phyloP scores from a whole-genome alignment of 2,329 filamentous ascomycete species.

The Blumeria hordei region DNA sequence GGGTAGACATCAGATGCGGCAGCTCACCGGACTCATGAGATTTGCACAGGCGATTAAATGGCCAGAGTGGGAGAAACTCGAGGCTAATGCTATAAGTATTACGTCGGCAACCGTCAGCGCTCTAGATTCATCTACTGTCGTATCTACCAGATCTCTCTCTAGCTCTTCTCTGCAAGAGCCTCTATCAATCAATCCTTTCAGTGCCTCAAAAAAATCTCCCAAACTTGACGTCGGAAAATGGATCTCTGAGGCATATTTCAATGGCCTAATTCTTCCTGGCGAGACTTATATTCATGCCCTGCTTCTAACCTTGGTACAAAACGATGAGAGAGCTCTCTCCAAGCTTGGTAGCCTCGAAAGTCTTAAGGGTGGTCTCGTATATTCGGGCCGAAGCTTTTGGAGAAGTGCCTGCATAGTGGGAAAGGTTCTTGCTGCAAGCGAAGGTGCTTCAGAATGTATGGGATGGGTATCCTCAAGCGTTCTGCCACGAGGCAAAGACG shows the following conservation, averaged over 20 bases:
- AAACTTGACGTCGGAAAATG: conserved; percentile 24
- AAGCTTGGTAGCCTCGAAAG: conserved; percentile 35
- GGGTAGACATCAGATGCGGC: conserved; percentile 27
- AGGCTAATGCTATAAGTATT: conserved; percentile 7
- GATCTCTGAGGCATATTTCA: conserved; percentile 44
- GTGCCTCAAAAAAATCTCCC: neutral
- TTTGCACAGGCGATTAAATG: conserved; percentile 38
- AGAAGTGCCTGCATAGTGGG: conserved; percentile 41
- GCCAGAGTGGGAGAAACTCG: conserved; percentile 28
- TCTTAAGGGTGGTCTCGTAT: conserved; percentile 39
- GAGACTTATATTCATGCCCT: conserved; percentile 37
- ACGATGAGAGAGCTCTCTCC: conserved; percentile 33
- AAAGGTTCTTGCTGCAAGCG: conserved; percentile 36
- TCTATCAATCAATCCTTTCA: neutral
- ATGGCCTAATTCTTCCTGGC: conserved; percentile 38
- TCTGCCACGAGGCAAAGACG: conserved; percentile 23
- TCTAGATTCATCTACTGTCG: neutral
- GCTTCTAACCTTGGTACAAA: conserved; percentile 41
- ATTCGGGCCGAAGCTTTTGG: conserved; percentile 41
- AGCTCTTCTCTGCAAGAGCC: neutral
- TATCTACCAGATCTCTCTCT: neutral
- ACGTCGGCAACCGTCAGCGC: conserved; percentile 10
- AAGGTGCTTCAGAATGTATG: conserved; percentile 39
- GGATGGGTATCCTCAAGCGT: conserved; percentile 42
- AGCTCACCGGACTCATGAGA: conserved; percentile 35